Percentiles rank a stretch among this genome's conserved stretches.
Conservation (phyloP, 192 early-diverging fungal genomes). For the Rhizoclosmatium globosum region DNA sequence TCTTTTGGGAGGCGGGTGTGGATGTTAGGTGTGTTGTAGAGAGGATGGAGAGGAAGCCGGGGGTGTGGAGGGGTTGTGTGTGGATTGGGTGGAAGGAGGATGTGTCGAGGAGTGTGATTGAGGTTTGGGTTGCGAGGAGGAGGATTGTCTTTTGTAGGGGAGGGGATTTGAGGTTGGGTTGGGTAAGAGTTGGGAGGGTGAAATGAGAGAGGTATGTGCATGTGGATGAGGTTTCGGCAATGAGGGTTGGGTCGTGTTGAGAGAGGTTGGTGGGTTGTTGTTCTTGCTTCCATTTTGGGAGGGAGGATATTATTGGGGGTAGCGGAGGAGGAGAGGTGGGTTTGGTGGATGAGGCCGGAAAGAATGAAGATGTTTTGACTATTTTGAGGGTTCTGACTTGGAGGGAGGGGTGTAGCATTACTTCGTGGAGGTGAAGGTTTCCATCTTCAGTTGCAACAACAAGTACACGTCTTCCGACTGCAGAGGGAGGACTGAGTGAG, state of each 20-base stretch:
- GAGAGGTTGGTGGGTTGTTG: not conserved
- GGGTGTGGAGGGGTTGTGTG: not conserved
- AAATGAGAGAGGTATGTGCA: constrained; percentile 9
- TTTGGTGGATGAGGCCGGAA: not conserved
- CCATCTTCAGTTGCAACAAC: constrained; percentile 27
- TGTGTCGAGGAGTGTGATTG: not conserved
- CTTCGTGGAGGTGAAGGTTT: constrained; percentile 25
- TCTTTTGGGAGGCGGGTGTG: not conserved
- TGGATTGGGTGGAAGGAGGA: not conserved
- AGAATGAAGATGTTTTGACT: not conserved
- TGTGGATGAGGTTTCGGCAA: not conserved
- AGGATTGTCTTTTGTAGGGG: not conserved
- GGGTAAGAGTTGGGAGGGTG: not conserved
- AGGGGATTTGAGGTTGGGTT: too few relatives aligned
- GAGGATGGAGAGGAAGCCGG: not conserved
- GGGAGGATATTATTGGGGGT: not conserved
- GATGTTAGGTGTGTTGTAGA: not conserved
- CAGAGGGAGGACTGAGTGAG: constrained; percentile 22
- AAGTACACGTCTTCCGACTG: not conserved
- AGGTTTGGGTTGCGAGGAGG: not conserved
- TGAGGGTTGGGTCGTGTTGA: not conserved
- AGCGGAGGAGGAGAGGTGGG: not conserved
- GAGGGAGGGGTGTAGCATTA: constrained; percentile 38
- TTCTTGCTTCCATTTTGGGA: constrained; percentile 31
- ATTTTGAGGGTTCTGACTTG: constrained; percentile 35